Percentiles rank a stretch among this genome's conserved stretches.
Evolutionary conservation across 345 rosid genomes (phyloP).

Genomic region (Eucalyptus tenuipes): DNA sequence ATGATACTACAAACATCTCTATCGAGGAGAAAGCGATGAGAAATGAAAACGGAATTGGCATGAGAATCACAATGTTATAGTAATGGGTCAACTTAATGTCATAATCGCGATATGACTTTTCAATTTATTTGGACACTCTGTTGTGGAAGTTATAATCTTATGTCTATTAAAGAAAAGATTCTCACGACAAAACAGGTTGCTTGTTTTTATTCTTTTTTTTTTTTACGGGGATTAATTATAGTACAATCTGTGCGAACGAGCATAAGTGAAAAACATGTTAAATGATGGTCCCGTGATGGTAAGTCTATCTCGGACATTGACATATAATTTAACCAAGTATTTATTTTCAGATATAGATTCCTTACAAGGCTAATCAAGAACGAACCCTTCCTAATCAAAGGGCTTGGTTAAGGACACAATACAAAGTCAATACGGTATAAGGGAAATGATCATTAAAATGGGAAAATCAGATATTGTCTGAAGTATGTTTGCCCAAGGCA

Average conservation of each 20-base stretch:
- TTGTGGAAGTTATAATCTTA: fast-evolving
- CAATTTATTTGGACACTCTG: fast-evolving
- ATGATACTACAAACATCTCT: neutral
- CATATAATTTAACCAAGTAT: neutral
- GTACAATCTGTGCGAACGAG: neutral
- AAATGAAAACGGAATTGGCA: too few relatives aligned
- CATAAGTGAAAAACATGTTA: neutral
- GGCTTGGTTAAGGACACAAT: neutral
- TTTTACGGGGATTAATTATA: neutral
- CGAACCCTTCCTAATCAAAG: neutral
- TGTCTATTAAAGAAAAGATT: fast-evolving
- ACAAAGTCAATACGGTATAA: too few relatives aligned
- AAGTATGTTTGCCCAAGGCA: neutral
- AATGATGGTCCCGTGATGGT: too few relatives aligned
- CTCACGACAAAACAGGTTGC: fast-evolving
- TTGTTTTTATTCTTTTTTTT: neutral
- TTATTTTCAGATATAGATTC: neutral
- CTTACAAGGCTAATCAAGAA: neutral
- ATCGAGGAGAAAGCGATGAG: neutral
- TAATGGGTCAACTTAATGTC: neutral
- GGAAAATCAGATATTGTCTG: neutral
- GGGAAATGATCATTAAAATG: neutral
- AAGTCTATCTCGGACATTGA: neutral
- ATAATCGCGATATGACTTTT: neutral
- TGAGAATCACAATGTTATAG: too few relatives aligned